Percentiles rank a stretch among this genome's conserved stretches.
Evolutionary conservation across 495 filamentous ascomycete species (phyloP).

Genomic region (Podospora didyma): DNA sequence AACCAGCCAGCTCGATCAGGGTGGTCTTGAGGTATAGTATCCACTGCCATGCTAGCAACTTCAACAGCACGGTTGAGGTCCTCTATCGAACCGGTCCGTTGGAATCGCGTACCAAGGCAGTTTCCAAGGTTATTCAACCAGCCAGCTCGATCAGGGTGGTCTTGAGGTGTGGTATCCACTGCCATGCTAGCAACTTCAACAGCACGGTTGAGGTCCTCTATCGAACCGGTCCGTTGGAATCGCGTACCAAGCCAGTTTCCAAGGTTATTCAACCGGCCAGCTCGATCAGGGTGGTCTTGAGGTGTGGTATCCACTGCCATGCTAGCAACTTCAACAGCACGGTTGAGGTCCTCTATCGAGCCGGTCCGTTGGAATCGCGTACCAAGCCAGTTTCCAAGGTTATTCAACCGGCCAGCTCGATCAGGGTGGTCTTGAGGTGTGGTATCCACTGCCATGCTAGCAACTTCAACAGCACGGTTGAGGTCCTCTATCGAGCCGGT

Average conservation of each 20-base stretch:
- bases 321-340: neutral
- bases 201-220: conserved; percentile 1
- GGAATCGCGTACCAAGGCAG: neutral
- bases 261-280: conserved; percentile 1
- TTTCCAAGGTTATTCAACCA: neutral
- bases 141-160: conserved; percentile 3
- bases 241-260: neutral
- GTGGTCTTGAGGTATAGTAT: conserved; percentile 3
- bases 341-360: conserved; percentile 4
- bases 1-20: conserved; percentile 1
- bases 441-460: neutral
- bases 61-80: conserved; percentile 1
- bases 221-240: neutral
- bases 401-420: neutral
- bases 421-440: neutral
- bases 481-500: neutral
- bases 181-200: conserved; percentile 1
- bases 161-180: conserved; percentile 4
- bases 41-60: conserved; percentile 1
- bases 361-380: neutral
- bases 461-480: neutral
- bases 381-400: neutral
- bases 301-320: conserved; percentile 4
- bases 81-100: neutral
- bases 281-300: conserved; percentile 5